phyloP scores from a whole-genome alignment of 2,329 filamentous ascomycete species.

The Exophiala phaeomuriformis region DNA sequence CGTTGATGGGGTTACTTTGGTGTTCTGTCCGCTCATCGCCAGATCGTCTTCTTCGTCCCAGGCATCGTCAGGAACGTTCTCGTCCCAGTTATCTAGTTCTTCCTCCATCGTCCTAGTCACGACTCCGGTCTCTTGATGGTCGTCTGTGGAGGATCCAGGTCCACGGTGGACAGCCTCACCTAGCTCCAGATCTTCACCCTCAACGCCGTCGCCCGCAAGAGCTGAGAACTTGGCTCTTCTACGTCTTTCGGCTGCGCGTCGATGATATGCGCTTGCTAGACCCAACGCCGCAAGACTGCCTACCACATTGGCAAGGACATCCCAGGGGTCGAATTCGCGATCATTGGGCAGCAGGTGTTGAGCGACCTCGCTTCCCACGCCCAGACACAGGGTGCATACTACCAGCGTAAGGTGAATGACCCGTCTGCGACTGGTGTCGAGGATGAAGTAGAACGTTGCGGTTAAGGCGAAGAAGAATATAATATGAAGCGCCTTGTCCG shows the following conservation, averaged over 20 bases:
- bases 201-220: slow-evolving; percentile 48
- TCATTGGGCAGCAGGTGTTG: slow-evolving; percentile 61
- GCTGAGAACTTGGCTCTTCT: slow-evolving; percentile 66
- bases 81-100: slow-evolving; percentile 89
- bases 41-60: slow-evolving; percentile 55
- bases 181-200: slow-evolving; percentile 64
- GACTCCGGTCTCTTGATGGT: slow-evolving; percentile 27
- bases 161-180: slow-evolving; percentile 32
- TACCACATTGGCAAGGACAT: slow-evolving; percentile 79
- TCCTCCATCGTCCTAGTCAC: slow-evolving; percentile 55
- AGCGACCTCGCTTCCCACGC: slow-evolving; percentile 52
- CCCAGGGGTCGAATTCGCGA: slow-evolving; percentile 66
- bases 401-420: slow-evolving; percentile 75
- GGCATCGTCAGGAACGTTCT: slow-evolving; percentile 60
- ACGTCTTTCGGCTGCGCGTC: slow-evolving; percentile 86
- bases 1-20: slow-evolving; percentile 27
- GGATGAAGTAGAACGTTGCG: slow-evolving; percentile 83
- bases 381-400: slow-evolving; percentile 61
- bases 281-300: slow-evolving; percentile 66
- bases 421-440: slow-evolving; percentile 82
- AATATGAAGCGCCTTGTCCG: slow-evolving; percentile 86
- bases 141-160: slow-evolving; percentile 1
- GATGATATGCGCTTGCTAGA: slow-evolving; percentile 85
- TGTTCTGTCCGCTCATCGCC: slow-evolving; percentile 25
- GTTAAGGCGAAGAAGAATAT: slow-evolving; percentile 87